These are phyloP conservation scores for Ambrosiella xylebori DNA, from an alignment of 2,329 filamentous ascomycete species.

Conservation along the genomic window DNA sequence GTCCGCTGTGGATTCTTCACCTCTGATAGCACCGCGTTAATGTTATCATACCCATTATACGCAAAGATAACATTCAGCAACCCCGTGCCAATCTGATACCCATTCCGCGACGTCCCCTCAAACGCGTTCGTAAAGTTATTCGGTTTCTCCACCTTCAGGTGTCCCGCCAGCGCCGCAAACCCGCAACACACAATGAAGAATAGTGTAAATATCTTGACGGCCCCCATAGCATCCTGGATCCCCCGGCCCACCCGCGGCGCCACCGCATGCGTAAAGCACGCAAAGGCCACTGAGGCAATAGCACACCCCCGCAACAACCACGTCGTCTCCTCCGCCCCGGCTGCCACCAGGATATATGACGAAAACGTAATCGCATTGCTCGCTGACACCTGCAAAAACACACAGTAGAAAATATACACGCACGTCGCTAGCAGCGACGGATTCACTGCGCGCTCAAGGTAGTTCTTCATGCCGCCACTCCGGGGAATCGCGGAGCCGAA, in stretches of 20 bases:
- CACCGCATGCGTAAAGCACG: constrained; percentile 32
- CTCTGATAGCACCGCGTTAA: constrained; percentile 43
- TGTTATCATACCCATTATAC: constrained; percentile 47
- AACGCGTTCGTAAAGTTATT: constrained; percentile 42
- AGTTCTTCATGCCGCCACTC: constrained; percentile 49
- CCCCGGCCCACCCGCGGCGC: constrained; percentile 40
- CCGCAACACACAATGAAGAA: constrained; percentile 45
- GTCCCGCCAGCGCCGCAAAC: constrained; percentile 37
- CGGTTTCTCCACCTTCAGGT: constrained; percentile 30
- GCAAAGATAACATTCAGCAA: constrained; percentile 41
- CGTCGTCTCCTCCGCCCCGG: constrained; percentile 31
- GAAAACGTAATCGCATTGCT: constrained; percentile 42
- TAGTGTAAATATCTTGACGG: constrained; percentile 43
- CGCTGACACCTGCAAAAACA: constrained; percentile 42
- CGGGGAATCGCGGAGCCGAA: constrained; percentile 45
- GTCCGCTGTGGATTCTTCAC: constrained; percentile 37
- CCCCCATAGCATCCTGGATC: constrained; percentile 38
- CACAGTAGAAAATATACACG: constrained; percentile 41
- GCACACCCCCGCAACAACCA: constrained; percentile 41
- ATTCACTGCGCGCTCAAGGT: constrained; percentile 42
- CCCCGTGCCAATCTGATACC: constrained; percentile 34
- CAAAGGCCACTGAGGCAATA: constrained; percentile 36
- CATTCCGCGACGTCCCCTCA: constrained; percentile 24
- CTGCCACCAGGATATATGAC: constrained; percentile 37
- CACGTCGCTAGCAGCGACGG: constrained; percentile 42